These are phyloP conservation scores for Fusarium annulatum DNA, from an alignment of 2,329 filamentous ascomycete species.

Conservation along the genomic window DNA sequence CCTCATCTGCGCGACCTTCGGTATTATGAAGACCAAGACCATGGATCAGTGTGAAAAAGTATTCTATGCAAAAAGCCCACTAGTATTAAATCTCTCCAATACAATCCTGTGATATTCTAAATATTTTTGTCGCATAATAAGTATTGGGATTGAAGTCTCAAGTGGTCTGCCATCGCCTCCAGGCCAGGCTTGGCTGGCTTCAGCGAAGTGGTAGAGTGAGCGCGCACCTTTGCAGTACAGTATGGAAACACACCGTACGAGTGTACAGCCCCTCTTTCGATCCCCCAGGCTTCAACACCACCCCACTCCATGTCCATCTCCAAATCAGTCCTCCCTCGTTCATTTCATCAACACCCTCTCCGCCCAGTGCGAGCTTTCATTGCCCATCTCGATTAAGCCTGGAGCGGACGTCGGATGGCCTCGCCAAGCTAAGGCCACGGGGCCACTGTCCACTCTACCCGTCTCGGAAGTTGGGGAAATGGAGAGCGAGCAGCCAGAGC, in stretches of 20 bases:
- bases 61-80: neutral
- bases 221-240: neutral
- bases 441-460: constrained; percentile 42
- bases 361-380: constrained; percentile 40
- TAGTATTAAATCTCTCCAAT: too few species aligned
- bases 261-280: constrained; percentile 21
- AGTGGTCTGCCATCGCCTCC: neutral
- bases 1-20: neutral
- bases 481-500: constrained; percentile 13
- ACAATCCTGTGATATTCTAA: neutral
- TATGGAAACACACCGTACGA: constrained; percentile 3
- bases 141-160: neutral
- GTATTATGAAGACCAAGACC: neutral
- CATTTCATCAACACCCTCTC: constrained; percentile 33
- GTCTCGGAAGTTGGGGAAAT: constrained; percentile 41
- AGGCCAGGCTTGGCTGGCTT: neutral
- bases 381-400: constrained; percentile 37
- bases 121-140: neutral
- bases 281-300: constrained; percentile 24
- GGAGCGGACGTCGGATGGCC: constrained; percentile 28
- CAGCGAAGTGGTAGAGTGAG: neutral
- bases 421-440: constrained; percentile 18
- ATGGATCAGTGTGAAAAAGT: neutral
- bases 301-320: neutral
- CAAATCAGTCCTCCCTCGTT: constrained; percentile 4